These are phyloP conservation scores for Withania somnifera DNA, from an alignment of 305 asterid genomes.

Conservation along the genomic window DNA sequence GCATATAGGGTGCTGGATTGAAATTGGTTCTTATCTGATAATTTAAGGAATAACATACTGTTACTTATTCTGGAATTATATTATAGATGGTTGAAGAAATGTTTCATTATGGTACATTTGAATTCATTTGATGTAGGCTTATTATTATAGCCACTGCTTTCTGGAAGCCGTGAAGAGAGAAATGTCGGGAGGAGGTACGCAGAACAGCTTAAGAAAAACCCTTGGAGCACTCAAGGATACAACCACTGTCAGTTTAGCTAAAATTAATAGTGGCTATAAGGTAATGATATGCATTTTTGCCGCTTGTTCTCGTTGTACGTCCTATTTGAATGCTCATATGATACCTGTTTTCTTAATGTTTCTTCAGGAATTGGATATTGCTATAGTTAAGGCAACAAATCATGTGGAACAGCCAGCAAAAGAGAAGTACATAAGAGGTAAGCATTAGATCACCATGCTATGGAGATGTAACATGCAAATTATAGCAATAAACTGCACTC, in stretches of 20 bases:
- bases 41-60: not conserved
- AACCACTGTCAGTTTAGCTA: slow-evolving; percentile 93
- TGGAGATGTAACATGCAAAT: not conserved
- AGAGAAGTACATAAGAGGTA: slow-evolving; percentile 88
- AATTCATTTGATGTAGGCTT: slow-evolving; percentile 1
- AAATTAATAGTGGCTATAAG: slow-evolving; percentile 91
- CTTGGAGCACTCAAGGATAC: slow-evolving; percentile 94
- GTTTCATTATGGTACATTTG: slow-evolving; percentile 1
- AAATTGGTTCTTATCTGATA: not conserved
- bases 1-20: not conserved
- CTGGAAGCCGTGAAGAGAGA: slow-evolving; percentile 27
- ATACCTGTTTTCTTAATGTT: not conserved
- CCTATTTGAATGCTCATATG: not conserved
- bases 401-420: slow-evolving; percentile 94
- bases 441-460: not conserved
- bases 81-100: not conserved
- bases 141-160: not conserved
- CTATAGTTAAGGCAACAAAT: slow-evolving; percentile 96
- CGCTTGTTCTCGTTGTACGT: not conserved
- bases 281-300: slow-evolving; percentile 20
- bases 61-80: not conserved
- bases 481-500: not conserved
- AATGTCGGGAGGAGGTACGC: slow-evolving; percentile 84
- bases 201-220: slow-evolving; percentile 81
- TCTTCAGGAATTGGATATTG: slow-evolving; percentile 82